Evolutionary conservation across 208 protist genomes (phyloP), one percentile per base, ranked within the genome.

Genomic region (Trypanosoma boissoni): DNA sequence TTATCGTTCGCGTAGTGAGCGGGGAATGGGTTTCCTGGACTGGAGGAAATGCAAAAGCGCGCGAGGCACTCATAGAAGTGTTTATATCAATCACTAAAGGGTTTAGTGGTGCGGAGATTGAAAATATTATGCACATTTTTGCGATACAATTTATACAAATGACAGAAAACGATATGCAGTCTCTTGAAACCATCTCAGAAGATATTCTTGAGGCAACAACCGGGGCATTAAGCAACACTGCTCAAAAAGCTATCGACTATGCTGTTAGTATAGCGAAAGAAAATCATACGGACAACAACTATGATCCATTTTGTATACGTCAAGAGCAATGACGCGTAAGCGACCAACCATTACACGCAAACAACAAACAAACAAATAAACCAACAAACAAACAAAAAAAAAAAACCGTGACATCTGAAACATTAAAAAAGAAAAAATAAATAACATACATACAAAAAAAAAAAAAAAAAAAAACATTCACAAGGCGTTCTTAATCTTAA

Each of bases 11-110:
- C 18, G 73, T 86, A 3, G 80, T 94, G 20, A 60, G 55, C 23
- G 81, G 83, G 7, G 76, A 90, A 64, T 94, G 88, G 84, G 44
- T 48, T 0, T 5, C 44, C 3, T 91, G 84, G 88, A 78, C 78
- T 18, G 10, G 43, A n/a, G n/a, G 14, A 28, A 16, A 7, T 2
- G 39, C 39, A 1, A 42, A 7, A 10, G 29, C 32, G 16, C 66
- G 60, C 43, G 16, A 52, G 1, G 62, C 63, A 0, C 52, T 90
- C 7, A 63, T 85, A 6, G 21, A 52, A 2, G 56, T 46, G 7
- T 80, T 90, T 63, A 76, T 87, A 24, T 42, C 58, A 16, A 49
- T 29, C n/a, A 78, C 76, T 0, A 49, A 74, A 16, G 83, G 76
- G 20, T 74, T 73, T 20, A 85, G 71, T 41, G 83, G 83, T 7